Base-by-base conservation (phyloP, 352 stramenopile species). In the Globisporangium iwayamae region DNA sequence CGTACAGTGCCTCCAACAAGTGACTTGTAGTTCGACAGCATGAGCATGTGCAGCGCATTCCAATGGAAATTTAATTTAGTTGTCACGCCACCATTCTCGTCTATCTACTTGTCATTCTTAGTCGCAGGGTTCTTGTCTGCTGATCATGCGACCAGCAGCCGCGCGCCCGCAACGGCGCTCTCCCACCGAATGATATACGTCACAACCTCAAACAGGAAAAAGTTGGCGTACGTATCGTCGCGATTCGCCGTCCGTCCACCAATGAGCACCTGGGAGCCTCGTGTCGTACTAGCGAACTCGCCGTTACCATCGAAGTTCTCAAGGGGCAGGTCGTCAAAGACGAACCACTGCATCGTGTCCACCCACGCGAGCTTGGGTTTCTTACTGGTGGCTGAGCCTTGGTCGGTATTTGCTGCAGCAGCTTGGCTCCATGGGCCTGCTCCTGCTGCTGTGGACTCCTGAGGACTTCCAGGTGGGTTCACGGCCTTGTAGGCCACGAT, bases 181-280 rank as follows among this genome's bases (percentile, higher is more conserved):
- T 81, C 74, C 74, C 74, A 81, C 3, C 74, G 69, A 47, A 81
- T 75, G 45, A 81, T 78, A 60, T 77, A 79, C 54, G 74, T 77
- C 56, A 81, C 68, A 60, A 81, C 74, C 51, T 81, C 74, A 36
- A 81, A 78, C 62, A 81, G 74, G 59, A 78, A 81, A 28, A 79
- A 81, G n/a, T 65, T 70, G 22, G 72, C 71, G 54, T 67, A 81
- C 20, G 66, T 74, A 5, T 56, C 47, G 38, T 81, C 74, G 47
- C 66, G 65, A 47, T 81, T 79, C 56, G 77, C 74, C 39, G 77
- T 71, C 30, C 73, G 74, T 41, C 74, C 74, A 1, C 56, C 74
- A 34, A 78, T 70, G 47, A 55, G 59, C 32, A 69, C 47, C 48
- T 28, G 36, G 28, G 13, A 61, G 38, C 50, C 56, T 20, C 36